Base-by-base conservation (phyloP, 129 eudicot species). In the Arctium minus region DNA sequence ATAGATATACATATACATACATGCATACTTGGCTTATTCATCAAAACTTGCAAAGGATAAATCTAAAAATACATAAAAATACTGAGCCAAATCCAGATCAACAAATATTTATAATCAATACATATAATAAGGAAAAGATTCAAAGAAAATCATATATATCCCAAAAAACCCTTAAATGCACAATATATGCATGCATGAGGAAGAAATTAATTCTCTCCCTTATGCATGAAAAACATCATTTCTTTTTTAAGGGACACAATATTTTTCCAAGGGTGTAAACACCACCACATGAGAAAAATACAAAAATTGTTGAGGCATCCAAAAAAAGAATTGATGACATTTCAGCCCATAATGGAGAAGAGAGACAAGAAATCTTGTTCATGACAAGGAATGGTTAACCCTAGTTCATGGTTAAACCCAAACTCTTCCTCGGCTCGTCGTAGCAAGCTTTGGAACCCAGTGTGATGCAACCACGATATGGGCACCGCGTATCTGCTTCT, bases 381-480 rank as follows among this genome's bases (percentile, higher is more conserved):
- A n/a, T 82, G 84, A 74, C 97, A 92, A 77, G 97, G 97, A 84
- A 92, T 81, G 77, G 89, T 92, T 29, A 92, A 60, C 67, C 97
- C 97, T 88, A 82, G 90, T 22, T 90, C 92, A 70, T 88, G 92
- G 38, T 75, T 22, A 78, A 90, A 92, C 35, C 97, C 97, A 65
- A 85, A 92, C 87, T 88, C 97, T 72, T 90, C 94, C 44, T 90
- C 92, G 2, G 97, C 94, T 76, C 50, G 70, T 70, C 75, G 88
- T 46, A 90, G 71, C 60, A 92, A 72, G 37, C 68, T 79, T 72
- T 88, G 92, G 78, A 92, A 90, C 69, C 79, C 80, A 0, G 86
- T 87, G 60, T 88, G 82, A 6, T 72, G 79, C 80, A 92, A 83
- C 79, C 85, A 90, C 2, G 92, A 71, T 56, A 92, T 90, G 6